Evolutionary conservation across 768 basidiomycete genomes (phyloP), one percentile per base, ranked within the genome.

Genomic region (Tulasnella sp.): DNA sequence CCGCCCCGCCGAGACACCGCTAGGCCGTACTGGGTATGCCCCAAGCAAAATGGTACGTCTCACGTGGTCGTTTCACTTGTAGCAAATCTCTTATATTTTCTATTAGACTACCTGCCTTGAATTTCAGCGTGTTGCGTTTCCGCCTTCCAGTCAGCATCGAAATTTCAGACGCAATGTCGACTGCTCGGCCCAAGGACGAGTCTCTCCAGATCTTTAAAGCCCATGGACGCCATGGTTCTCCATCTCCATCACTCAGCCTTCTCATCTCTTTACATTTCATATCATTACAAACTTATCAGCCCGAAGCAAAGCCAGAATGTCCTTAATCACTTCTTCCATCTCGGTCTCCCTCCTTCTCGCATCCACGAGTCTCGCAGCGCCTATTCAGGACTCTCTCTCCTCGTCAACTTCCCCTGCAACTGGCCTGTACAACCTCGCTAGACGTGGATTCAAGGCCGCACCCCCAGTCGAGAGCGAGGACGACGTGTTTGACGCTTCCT

Each of bases 401-500:
- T 49, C 22, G 19, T 49, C 49, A 49, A 8, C 9, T n/a, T 6
- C 49, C n/a, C 11, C 22, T 3, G n/a, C 15, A 34, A 29, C 29
- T 3, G 58, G 58, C 7, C 25, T 25, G 2, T 64, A 64, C 58
- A 14, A 25, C 15, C 58, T 64, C 14, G 58, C 31, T 19, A 64
- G 58, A 34, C 58, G 58, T 19, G 58, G 58, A 34, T 64, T 34
- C 58, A 64, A 64, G 29, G 58, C 58, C 11, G 58, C 58, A 31
- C 58, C 58, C 14, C 31, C 58, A 3, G 31, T 34, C 5, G 31
- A n/a, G 2, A 29, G 58, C 29, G 31, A 74, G 36, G 73, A 74
- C 73, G 64, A 34, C 22, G 36, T 74, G 15, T 74, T 74, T 34
- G 73, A 74, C 37, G 52, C 73, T 25, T 54, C 73, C 25, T 74